Base-by-base conservation (phyloP, 352 stramenopile genomes). In the Globisporangium megalacanthum region DNA sequence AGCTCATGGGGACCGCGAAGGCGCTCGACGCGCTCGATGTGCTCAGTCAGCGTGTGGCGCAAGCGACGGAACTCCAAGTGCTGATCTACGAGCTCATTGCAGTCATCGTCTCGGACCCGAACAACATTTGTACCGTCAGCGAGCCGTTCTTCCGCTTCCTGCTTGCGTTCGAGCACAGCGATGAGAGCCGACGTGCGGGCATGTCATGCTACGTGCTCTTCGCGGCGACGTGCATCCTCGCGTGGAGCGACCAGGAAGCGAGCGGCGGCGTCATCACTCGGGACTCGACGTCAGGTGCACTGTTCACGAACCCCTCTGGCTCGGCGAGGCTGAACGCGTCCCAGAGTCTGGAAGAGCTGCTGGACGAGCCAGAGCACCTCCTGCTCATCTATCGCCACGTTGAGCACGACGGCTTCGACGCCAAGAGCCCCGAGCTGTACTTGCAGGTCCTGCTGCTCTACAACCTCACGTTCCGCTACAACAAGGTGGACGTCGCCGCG, bases 401-500 rank as follows among this genome's bases (percentile, higher is more conserved):
- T 11, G 56, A 70, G 10, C 69, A 72, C 49, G 19, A 58, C 3
- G 52, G 35, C 6, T 85, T 87, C 53, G 54, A 69, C 11, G 36
- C 52, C 6, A 64, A 82, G 36, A 77, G 66, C 25, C 29, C 66
- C 15, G 77, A 88, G 54, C 61, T 80, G 22, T 78, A 73, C n/a
- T 52, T 91, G 33, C 81, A 91, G 53, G 72, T 79, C 42, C 60
- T 83, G n/a, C 65, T 91, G 13, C 56, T 91, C 10, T 88, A 88
- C 71, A 91, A 91, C 57, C 65, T 91, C 39, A 86, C 76, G 17
- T 88, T 91, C 46, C 68, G 73, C 6, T 89, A 83, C 67, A 75
- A 65, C 54, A 82, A 84, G 29, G 37, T 67, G 0, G 75, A 88
- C 20, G 68, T 89, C 19, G 73, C 78, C 22, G 62, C 31, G 17